phyloP scores from a whole-genome alignment of 1,284 basidiomycete genomes.

The Trichosporon sp. region DNA sequence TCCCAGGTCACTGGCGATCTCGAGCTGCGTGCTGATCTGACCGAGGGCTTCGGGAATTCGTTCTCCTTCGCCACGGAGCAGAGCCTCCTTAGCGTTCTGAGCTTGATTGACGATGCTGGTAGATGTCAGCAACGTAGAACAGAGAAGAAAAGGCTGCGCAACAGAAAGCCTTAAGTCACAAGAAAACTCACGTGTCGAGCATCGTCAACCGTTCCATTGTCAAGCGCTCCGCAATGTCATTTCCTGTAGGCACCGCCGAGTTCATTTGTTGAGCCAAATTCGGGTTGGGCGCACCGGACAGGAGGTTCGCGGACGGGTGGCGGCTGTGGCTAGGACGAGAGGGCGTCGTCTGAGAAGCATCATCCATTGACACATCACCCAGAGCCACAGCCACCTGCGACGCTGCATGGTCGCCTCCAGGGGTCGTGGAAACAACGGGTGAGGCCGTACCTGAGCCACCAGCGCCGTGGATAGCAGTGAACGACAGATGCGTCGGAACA shows the following conservation, averaged over 20 bases:
- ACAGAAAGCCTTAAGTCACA: background rate
- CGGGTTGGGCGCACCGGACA: background rate
- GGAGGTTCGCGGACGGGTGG: background rate
- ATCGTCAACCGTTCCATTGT: conserved; percentile 28
- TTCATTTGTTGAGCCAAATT: conserved; percentile 1
- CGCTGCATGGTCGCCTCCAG: background rate
- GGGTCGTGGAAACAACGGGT: background rate
- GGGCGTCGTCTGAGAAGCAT: conserved; percentile 24
- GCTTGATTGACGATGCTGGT: conserved; percentile 40
- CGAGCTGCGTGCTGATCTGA: conserved; percentile 40
- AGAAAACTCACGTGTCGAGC: conserved; percentile 37
- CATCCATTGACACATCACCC: conserved; percentile 37
- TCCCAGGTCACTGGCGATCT: conserved; percentile 40
- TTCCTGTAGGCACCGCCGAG: conserved; percentile 2
- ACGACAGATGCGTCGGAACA: conserved; percentile 37
- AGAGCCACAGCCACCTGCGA: background rate
- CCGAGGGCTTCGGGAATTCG: conserved; percentile 37
- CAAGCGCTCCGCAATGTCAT: conserved; percentile 16
- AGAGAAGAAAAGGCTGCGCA: background rate
- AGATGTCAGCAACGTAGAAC: conserved; percentile 11
- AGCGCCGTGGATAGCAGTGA: conserved; percentile 27
- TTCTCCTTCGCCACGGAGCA: conserved; percentile 37
- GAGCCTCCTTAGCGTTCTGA: conserved; percentile 36
- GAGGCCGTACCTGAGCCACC: conserved; percentile 2
- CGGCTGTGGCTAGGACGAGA: conserved; percentile 12